phyloP scores from a whole-genome alignment of 805 yeast species.

The Metschnikowia aberdeeniae region DNA sequence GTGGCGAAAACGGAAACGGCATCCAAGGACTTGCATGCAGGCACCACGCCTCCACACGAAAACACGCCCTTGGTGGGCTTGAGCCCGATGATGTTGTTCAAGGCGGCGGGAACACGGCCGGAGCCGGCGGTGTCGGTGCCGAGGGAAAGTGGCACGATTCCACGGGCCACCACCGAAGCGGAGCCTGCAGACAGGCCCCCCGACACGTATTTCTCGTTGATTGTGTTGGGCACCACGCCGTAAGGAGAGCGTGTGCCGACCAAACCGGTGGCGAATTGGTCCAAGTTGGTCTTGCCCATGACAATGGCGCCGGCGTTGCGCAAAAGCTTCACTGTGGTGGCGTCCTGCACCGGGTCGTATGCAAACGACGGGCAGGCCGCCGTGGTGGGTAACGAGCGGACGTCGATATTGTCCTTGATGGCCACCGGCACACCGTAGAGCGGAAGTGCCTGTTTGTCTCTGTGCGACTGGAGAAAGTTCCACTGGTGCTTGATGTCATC shows the following conservation, averaged over 20 bases:
- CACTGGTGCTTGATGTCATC: constrained; percentile 74
- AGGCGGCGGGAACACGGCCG: constrained; percentile 94
- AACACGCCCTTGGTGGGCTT: constrained; percentile 90
- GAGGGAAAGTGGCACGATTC: constrained; percentile 80
- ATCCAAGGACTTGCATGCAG: constrained; percentile 93
- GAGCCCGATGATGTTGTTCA: constrained; percentile 86
- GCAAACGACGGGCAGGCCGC: constrained; percentile 91
- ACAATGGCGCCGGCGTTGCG: constrained; percentile 90
- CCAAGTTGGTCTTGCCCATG: constrained; percentile 91
- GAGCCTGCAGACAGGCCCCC: constrained; percentile 98
- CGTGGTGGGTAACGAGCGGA: constrained; percentile 73
- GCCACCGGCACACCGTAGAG: constrained; percentile 95
- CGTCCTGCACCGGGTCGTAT: constrained; percentile 65
- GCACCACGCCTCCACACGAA: constrained; percentile 89
- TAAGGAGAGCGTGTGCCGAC: constrained; percentile 96
- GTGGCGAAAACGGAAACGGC: constrained; percentile 84
- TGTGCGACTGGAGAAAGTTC: constrained; percentile 62
- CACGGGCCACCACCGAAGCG: constrained; percentile 87
- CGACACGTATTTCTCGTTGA: constrained; percentile 70
- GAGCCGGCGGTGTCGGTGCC: constrained; percentile 99
- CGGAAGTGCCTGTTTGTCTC: constrained; percentile 52
- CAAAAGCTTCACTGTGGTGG: constrained; percentile 69
- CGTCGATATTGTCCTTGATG: constrained; percentile 93
- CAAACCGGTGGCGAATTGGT: constrained; percentile 96
- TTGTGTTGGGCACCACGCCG: constrained; percentile 81